A percentile compares a stretch with the other conserved stretches of the same genome.
Conservation (phyloP, 345 rosid species). For the Hevea brasiliensis region DNA sequence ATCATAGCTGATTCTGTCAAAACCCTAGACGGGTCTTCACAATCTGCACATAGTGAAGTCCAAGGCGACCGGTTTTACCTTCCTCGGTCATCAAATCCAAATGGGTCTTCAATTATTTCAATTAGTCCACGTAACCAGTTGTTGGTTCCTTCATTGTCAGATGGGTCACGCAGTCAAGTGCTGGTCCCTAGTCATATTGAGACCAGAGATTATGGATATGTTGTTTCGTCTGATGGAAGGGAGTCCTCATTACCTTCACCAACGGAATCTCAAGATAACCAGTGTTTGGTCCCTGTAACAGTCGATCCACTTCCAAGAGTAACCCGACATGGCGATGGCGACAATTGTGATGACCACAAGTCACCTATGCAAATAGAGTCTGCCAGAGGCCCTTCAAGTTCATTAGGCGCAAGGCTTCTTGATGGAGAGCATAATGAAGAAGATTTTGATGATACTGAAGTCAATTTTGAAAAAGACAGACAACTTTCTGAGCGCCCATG, state of each 20-base stretch:
- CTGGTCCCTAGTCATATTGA: no score
- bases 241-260: not conserved
- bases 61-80: no score
- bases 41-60: not conserved
- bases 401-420: not conserved
- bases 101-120: not conserved
- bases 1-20: not conserved
- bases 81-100: not conserved
- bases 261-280: not conserved
- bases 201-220: not conserved
- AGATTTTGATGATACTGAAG: not conserved
- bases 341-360: not conserved
- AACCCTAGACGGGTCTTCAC: not conserved
- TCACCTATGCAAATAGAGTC: not conserved
- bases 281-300: not conserved
- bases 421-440: not conserved
- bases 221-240: slow-evolving; percentile 3
- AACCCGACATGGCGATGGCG: not conserved
- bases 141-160: no score
- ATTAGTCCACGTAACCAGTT: no score
- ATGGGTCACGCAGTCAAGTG: no score
- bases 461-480: not conserved
- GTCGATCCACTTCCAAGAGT: not conserved
- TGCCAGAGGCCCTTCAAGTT: not conserved
- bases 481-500: not conserved